Conservation (phyloP, 805 yeast genomes). For the Metschnikowia kofuensis region DNA sequence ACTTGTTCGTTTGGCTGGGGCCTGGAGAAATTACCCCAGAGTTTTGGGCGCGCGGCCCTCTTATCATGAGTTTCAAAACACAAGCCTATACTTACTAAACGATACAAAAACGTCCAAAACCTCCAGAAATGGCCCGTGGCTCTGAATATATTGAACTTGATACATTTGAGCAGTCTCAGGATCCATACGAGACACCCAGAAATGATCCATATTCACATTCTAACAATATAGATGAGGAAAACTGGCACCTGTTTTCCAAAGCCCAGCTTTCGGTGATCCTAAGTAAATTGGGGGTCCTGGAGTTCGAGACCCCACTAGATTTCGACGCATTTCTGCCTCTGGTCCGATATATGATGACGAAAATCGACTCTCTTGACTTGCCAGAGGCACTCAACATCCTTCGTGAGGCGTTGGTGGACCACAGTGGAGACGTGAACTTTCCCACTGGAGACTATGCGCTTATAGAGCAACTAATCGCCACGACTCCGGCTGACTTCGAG, state of each 20-base stretch:
- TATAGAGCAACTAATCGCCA: slow-evolving; percentile 22
- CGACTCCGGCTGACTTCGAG: slow-evolving; percentile 13
- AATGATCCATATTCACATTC: neutral
- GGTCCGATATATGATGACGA: slow-evolving; percentile 25
- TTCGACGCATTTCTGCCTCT: slow-evolving; percentile 8
- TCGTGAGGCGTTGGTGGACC: slow-evolving; percentile 31
- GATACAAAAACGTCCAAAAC: neutral
- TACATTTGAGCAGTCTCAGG: neutral
- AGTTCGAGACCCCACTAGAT: slow-evolving; percentile 2
- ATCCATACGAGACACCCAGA: neutral
- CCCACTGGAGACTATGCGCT: slow-evolving; percentile 27
- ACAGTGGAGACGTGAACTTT: slow-evolving; percentile 33
- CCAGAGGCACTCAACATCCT: slow-evolving; percentile 30
- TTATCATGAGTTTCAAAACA: too few species aligned
- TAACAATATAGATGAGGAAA: neutral
- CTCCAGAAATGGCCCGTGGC: slow-evolving; percentile 4
- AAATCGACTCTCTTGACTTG: slow-evolving; percentile 23
- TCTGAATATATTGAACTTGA: slow-evolving; percentile 15
- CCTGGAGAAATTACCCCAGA: too few species aligned
- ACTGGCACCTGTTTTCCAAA: slow-evolving; percentile 3
- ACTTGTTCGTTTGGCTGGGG: too few species aligned
- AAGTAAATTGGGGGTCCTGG: slow-evolving; percentile 13
- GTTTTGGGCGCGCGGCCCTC: too few species aligned
- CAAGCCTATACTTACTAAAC: too few species aligned
- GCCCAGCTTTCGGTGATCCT: slow-evolving; percentile 9